Conservation (phyloP, 345 rosid species). For the Eucalyptus cloeziana region DNA sequence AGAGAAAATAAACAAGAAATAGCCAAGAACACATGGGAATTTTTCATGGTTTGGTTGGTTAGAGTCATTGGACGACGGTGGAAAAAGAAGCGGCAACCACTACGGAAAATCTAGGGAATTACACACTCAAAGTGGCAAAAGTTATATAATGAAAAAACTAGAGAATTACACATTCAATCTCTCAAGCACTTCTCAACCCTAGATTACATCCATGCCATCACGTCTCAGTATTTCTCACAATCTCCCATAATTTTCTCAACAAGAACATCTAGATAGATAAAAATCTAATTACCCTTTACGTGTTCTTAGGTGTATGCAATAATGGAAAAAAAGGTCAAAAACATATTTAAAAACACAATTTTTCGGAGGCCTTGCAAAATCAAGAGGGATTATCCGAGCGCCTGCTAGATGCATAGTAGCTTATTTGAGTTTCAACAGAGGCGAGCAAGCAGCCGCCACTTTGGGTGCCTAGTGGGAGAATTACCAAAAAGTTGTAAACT, state of each 20-base stretch:
- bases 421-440: no score
- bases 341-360: no score
- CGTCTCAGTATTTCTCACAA: not conserved
- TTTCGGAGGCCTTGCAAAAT: no score
- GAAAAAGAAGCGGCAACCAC: not conserved
- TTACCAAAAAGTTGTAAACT: no score
- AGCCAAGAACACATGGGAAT: not conserved
- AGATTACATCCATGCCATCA: not conserved
- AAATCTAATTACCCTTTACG: not conserved
- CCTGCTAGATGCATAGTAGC: no score
- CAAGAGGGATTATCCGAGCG: no score
- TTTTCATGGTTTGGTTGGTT: not conserved
- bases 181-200: not conserved
- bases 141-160: not conserved
- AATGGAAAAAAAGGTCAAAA: no score
- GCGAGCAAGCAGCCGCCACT: no score
- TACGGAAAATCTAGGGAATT: not conserved
- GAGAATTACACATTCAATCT: not conserved
- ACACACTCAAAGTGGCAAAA: not conserved
- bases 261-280: not conserved
- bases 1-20: not conserved
- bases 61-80: not conserved
- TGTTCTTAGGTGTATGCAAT: no score
- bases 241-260: not conserved
- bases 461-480: no score